phyloP scores from a whole-genome alignment of 768 basidiomycete species.

The Lactifluus hygrophoroides region DNA sequence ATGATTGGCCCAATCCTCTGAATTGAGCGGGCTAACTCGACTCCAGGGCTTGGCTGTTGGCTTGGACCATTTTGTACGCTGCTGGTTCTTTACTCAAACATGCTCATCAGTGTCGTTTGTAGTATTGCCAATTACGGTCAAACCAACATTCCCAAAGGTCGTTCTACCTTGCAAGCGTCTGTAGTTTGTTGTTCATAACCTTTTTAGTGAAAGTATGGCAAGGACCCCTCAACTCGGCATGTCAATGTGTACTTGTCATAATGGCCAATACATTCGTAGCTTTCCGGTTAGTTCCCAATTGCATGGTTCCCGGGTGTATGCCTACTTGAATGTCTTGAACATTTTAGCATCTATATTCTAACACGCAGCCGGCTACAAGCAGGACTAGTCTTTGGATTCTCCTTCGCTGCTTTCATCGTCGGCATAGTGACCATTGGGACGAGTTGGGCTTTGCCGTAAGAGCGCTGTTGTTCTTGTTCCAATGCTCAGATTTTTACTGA shows the following conservation, averaged over 20 bases:
- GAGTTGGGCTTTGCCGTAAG: not conserved
- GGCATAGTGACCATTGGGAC: not conserved
- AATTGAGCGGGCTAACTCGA: not conserved
- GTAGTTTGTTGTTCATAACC: not conserved
- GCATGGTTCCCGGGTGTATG: not conserved
- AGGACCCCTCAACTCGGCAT: not conserved
- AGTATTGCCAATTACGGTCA: not conserved
- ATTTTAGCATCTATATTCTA: not conserved
- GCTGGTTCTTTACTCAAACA: not conserved
- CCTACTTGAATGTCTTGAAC: not conserved
- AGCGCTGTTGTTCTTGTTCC: not conserved
- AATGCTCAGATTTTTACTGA: not conserved
- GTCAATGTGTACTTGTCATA: not conserved
- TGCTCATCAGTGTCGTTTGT: not conserved
- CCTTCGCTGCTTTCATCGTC: not conserved
- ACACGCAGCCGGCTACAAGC: not conserved
- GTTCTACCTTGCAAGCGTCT: not conserved
- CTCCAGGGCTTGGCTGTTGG: not conserved
- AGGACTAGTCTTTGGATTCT: not conserved
- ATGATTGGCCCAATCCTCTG: not conserved
- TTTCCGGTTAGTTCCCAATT: not conserved
- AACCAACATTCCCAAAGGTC: not conserved
- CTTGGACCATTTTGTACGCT: not conserved
- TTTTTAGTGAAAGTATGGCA: not conserved
- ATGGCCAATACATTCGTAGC: not conserved